phyloP scores from a whole-genome alignment of 208 protist genomes.

The Trypanosoma conorhini region DNA sequence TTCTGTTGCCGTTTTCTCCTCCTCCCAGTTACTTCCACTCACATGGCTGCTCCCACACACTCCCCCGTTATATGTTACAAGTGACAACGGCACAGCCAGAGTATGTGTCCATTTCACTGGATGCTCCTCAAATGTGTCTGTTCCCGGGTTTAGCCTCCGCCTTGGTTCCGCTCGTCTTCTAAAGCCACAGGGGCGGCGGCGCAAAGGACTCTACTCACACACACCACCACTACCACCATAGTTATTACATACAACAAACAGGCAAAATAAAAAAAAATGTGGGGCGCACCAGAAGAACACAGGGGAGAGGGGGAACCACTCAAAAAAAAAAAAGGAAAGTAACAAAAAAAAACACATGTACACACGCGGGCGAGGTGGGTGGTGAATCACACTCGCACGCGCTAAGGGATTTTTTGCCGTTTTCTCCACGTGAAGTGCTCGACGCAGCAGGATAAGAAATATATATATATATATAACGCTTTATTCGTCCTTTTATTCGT shows the following conservation, averaged over 20 bases:
- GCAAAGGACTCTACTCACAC: neutral
- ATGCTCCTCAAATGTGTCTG: too few species aligned
- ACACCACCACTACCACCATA: neutral
- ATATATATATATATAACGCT: neutral
- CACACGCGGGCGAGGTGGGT: neutral
- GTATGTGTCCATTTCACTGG: too few species aligned
- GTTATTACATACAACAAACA: neutral
- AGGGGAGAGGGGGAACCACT: neutral
- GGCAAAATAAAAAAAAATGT: neutral
- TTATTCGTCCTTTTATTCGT: neutral
- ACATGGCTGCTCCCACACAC: too few species aligned
- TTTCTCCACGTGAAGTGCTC: neutral
- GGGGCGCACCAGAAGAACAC: neutral
- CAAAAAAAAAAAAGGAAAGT: constrained; percentile 14
- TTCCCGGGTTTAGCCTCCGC: too few species aligned
- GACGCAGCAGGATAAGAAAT: neutral
- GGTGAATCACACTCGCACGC: neutral
- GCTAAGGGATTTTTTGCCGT: neutral
- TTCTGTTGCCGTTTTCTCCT: neutral
- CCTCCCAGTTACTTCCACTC: too few species aligned
- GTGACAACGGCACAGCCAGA: too few species aligned
- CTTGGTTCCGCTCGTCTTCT: neutral
- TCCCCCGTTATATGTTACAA: neutral
- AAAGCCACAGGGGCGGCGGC: neutral
- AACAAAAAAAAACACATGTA: neutral